Evolutionary conservation across 2,329 filamentous ascomycete species (phyloP).

Genomic region (Arthrobotrys iridis): DNA sequence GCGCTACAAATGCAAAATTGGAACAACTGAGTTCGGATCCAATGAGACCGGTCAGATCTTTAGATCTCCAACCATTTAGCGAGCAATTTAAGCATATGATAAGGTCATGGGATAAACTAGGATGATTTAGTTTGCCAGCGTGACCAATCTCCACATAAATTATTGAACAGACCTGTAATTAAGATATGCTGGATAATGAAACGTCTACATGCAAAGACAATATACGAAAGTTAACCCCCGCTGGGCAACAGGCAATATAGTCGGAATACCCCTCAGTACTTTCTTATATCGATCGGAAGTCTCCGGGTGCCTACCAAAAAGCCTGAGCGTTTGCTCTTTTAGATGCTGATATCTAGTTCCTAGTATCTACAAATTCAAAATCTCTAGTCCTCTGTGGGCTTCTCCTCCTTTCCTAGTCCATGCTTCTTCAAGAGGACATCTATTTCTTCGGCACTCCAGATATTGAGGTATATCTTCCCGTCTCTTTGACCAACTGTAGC

Average conservation of each 20-base stretch:
- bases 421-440: slow-evolving; percentile 93
- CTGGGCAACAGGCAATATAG: background rate
- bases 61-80: slow-evolving; percentile 9
- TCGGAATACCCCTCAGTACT: slow-evolving; percentile 1
- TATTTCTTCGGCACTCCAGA: slow-evolving; percentile 98
- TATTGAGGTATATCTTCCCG: slow-evolving; percentile 96
- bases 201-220: background rate
- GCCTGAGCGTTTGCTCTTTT: slow-evolving; percentile 10
- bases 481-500: slow-evolving; percentile 96
- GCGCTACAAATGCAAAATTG: background rate
- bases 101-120: slow-evolving; percentile 47
- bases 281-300: background rate
- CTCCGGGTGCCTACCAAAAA: background rate
- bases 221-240: background rate
- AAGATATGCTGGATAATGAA: slow-evolving; percentile 1
- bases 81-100: slow-evolving; percentile 33
- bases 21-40: background rate
- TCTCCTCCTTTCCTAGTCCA: slow-evolving; percentile 87
- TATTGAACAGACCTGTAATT: background rate
- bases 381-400: slow-evolving; percentile 70
- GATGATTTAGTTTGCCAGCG: slow-evolving; percentile 10
- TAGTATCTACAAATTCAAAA: slow-evolving; percentile 18
- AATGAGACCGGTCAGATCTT: background rate
- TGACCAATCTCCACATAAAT: background rate
- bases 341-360: slow-evolving; percentile 32